A percentile compares a stretch with the other conserved stretches of the same genome.
Conservation (phyloP, 164 flowering plant species). For the Chimonanthus praecox region DNA sequence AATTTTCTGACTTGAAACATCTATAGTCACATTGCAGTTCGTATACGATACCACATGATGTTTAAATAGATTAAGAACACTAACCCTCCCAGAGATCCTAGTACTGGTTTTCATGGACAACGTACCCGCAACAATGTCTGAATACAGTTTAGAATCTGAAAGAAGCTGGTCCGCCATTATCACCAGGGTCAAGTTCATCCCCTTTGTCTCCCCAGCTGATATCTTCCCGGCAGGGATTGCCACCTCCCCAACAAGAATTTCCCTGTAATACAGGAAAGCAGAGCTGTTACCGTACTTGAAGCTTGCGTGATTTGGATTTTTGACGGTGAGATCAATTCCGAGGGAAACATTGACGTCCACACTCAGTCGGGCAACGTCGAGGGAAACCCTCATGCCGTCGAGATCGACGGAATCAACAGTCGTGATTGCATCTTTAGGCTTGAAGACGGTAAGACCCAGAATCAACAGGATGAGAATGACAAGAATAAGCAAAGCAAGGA, state of each 20-base stretch:
- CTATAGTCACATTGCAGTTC: constrained; percentile 45
- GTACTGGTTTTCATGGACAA: constrained; percentile 25
- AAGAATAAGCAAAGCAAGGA: constrained; percentile 15
- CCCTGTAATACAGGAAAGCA: constrained; percentile 47
- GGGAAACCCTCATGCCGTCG: constrained; percentile 21
- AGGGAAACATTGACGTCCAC: constrained; percentile 51
- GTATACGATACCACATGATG: constrained; percentile 41
- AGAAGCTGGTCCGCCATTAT: constrained; percentile 57
- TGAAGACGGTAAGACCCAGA: constrained; percentile 62
- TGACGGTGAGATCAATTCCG: constrained; percentile 34
- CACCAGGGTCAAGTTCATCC: constrained; percentile 41
- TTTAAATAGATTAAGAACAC: constrained; percentile 36
- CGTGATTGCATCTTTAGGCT: constrained; percentile 44
- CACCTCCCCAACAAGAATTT: constrained; percentile 53
- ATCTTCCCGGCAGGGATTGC: constrained; percentile 52
- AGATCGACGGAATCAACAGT: constrained; percentile 39
- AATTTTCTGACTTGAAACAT: constrained; percentile 25
- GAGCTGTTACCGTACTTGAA: constrained; percentile 44
- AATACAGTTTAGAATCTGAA: constrained; percentile 15
- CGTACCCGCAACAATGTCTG: constrained; percentile 30
- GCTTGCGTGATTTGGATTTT: constrained; percentile 68
- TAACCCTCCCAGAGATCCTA: constrained; percentile 43
- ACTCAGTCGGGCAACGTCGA: constrained; percentile 24
- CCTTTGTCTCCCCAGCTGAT: constrained; percentile 27
- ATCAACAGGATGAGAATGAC: constrained; percentile 30